These are phyloP conservation scores for Blumeriella jaapii DNA, from an alignment of 2,329 filamentous ascomycete species.

Conservation along the genomic window DNA sequence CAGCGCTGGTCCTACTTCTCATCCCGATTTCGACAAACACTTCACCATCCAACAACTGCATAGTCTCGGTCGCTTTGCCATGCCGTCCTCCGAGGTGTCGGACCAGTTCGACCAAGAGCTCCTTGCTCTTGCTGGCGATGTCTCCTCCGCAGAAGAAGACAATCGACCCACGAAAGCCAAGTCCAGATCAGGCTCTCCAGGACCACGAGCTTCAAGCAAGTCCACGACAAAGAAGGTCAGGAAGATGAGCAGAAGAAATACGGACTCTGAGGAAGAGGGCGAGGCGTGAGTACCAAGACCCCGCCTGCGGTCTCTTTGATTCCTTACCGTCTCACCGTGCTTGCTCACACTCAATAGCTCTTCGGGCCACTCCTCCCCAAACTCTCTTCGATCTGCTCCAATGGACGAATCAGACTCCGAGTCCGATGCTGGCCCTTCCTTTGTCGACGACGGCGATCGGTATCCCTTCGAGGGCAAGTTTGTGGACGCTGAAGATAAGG, in stretches of 20 bases:
- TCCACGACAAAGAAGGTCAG: slow-evolving; percentile 38
- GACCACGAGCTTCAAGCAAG: slow-evolving; percentile 28
- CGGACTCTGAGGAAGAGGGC: slow-evolving; percentile 65
- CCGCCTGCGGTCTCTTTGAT: neutral
- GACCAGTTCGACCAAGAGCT: slow-evolving; percentile 74
- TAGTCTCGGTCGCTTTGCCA: slow-evolving; percentile 16
- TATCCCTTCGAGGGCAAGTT: slow-evolving; percentile 88
- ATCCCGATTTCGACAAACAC: neutral
- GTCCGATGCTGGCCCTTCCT: slow-evolving; percentile 42
- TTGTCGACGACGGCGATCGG: slow-evolving; percentile 47
- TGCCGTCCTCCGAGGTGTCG: slow-evolving; percentile 64
- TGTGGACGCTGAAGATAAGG: slow-evolving; percentile 60
- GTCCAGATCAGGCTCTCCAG: slow-evolving; percentile 43
- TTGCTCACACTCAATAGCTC: slow-evolving; percentile 40
- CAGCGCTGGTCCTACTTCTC: too few relatives aligned
- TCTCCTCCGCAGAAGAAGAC: slow-evolving; percentile 46
- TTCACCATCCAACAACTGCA: neutral
- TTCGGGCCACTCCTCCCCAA: slow-evolving; percentile 54
- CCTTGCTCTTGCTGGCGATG: slow-evolving; percentile 80
- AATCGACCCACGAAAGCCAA: slow-evolving; percentile 35
- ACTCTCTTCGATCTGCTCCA: slow-evolving; percentile 68
- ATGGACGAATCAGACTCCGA: slow-evolving; percentile 90
- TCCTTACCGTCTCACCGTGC: neutral
- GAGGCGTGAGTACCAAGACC: slow-evolving; percentile 54
- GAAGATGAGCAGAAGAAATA: slow-evolving; percentile 33